These are phyloP conservation scores for Thalassiosira profunda DNA, from an alignment of 108 stramenopile genomes.

Conservation along the genomic window DNA sequence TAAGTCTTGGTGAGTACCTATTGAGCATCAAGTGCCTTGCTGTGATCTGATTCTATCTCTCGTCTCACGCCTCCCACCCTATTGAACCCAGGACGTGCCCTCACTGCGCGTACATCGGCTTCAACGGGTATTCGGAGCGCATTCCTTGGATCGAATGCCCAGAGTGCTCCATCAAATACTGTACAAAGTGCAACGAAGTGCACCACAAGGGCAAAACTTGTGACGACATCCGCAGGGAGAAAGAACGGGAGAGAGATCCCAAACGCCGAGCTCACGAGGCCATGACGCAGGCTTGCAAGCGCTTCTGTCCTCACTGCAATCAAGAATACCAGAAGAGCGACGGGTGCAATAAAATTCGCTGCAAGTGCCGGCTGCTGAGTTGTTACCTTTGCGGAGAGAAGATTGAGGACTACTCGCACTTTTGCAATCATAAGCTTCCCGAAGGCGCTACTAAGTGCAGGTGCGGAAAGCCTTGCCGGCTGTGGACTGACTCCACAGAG, in stretches of 20 bases:
- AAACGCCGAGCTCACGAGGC: conserved; percentile 18
- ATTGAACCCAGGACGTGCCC: too few species aligned
- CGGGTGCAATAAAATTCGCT: conserved; percentile 22
- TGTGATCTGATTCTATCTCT: too few species aligned
- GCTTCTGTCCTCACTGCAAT: conserved; percentile 16
- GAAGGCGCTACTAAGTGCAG: neutral
- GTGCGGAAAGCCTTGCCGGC: conserved; percentile 16
- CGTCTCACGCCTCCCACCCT: too few species aligned
- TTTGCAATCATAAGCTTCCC: conserved; percentile 2
- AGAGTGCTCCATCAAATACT: conserved; percentile 7
- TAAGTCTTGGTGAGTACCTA: neutral
- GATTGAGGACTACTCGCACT: conserved; percentile 22
- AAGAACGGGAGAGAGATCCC: conserved; percentile 1
- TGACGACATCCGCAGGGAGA: conserved; percentile 6
- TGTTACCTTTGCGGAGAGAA: conserved; percentile 21
- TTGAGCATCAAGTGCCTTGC: too few species aligned
- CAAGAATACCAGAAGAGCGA: conserved; percentile 17
- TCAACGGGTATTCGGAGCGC: neutral
- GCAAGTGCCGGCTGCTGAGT: conserved; percentile 2
- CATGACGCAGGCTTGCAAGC: conserved; percentile 9
- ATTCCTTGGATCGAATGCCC: conserved; percentile 23
- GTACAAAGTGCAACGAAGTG: conserved; percentile 25
- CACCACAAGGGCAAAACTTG: conserved; percentile 10
- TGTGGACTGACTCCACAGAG: conserved; percentile 8
- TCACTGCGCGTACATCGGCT: conserved; percentile 1